These are phyloP conservation scores for Elaeis oleifera DNA, from an alignment of 202 grass and related monocot genomes.

Conservation along the genomic window DNA sequence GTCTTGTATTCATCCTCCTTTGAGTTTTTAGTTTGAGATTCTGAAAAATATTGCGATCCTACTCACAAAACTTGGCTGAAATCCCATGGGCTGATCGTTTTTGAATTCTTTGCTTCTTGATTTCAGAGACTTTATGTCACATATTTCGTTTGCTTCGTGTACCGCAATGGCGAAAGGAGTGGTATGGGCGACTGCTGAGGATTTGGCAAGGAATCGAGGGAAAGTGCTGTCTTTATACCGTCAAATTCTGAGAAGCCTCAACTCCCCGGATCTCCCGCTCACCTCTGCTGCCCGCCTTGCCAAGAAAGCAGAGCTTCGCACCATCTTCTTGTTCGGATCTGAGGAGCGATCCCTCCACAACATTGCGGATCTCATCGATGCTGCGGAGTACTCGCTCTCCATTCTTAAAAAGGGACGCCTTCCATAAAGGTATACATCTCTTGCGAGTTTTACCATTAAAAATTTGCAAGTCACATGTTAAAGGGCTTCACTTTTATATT, in stretches of 20 bases:
- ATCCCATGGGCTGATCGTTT: too few species aligned
- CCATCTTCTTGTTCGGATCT: conserved; percentile 72
- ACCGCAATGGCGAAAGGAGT: conserved; percentile 41
- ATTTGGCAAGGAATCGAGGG: conserved; percentile 48
- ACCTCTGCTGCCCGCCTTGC: conserved; percentile 53
- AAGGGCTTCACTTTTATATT: too few species aligned
- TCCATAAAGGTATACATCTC: conserved; percentile 18
- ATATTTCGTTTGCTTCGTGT: background rate
- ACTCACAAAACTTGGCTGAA: too few species aligned
- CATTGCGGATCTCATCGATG: conserved; percentile 65
- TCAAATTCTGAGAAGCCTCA: conserved; percentile 69
- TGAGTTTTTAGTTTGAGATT: too few species aligned
- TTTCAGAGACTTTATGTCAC: too few species aligned
- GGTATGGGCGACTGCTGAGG: conserved; percentile 68
- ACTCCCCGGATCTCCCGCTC: conserved; percentile 56
- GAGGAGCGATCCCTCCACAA: conserved; percentile 79
- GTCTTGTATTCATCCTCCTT: too few species aligned
- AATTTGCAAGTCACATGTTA: too few species aligned
- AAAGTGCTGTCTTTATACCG: conserved; percentile 68
- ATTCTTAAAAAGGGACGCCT: conserved; percentile 66
- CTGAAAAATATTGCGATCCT: too few species aligned
- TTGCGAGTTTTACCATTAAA: too few species aligned
- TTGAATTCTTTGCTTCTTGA: too few species aligned
- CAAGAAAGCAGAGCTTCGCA: conserved; percentile 70
- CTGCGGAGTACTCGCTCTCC: conserved; percentile 53